Base-by-base conservation (phyloP, 129 eudicot species). In the Ambrosia artemisiifolia region DNA sequence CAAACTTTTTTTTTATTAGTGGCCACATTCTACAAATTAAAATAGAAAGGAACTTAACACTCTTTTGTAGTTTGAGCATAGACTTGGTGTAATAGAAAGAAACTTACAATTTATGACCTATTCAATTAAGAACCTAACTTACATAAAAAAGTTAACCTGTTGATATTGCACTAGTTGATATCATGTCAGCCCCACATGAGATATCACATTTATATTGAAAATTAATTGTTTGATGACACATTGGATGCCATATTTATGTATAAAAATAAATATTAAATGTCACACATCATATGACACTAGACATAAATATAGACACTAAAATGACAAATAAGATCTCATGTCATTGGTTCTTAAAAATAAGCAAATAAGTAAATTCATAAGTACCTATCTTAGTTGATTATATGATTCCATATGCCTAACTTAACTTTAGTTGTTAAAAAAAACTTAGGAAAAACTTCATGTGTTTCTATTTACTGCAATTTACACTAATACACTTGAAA, bases 211-310 rank as follows among this genome's bases (percentile, higher is more conserved):
- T 30, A 59, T 12, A 1, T 28, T 59, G 5, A 20, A 59, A 59
- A 59, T 2, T 32, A 59, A 32, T 12, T 59, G 40, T 59, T 30
- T 12, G 34, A 60, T 32, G 42, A 12, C 65, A 32, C 65, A 60
- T 60, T 60, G 65, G 65, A 60, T 60, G 65, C 65, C 65, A 60
- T 30, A 33, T 33, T 32, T 60, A 13, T 60, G 32, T 11, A 28
- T 12, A 57, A 11, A 28, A 11, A 28, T 20, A 56, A 56, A 0
- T 30, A 11, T 30, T 30, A 60, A 30, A 60, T 60, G 65, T 60
- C 65, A 60, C 65, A 60, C 43, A 60, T 60, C 65, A 60, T 19
- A 54, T 54, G 33, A 54, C 61, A 54, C 61, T 54, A 18, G 33
- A 60, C 42, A 32, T 30, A 60, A 60, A 60, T 60, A 13, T 33